Evolutionary conservation across 495 filamentous ascomycete species (phyloP), one percentile per base, ranked within the genome.

Genomic region (Viridothelium virens): DNA sequence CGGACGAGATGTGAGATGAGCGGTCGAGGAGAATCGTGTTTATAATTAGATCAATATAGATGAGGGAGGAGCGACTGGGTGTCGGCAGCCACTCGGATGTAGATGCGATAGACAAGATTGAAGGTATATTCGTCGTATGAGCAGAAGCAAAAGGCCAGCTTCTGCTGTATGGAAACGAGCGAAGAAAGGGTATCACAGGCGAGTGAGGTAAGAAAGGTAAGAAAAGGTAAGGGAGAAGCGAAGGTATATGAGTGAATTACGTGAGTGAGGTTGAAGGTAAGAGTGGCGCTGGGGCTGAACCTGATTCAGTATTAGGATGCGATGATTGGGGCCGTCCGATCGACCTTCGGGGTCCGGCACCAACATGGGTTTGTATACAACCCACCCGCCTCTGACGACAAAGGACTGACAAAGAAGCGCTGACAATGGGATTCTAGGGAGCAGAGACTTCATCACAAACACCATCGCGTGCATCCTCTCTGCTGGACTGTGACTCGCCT

Each of bases 101-200:
- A 59, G 53, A 18, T 36, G 14, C 4, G 5, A 59, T 36, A 59
- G 14, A 31, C 33, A 5, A 2, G 31, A 10, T 10, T 9, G 18
- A 36, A 36, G 53, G 9, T 34, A 36, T 11, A 36, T 59, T 34
- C 31, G 14, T 44, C 7, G 7, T 44, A 44, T 44, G 53, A 18
- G 25, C 53, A 59, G 53, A 59, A 36, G 53, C 53, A 59, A 59
- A 59, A 59, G 53, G 18, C 53, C 53, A 59, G 53, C 53, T 18
- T 36, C 53, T 59, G 53, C 53, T 59, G 18, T 10, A 34, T 34
- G 53, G 2, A 14, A 59, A 36, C 6, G 53, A 59, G 31, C 33
- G 18, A 18, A 59, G n/a, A 53, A 59, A 9, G 18, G 18, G 36
- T 11, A 18, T 11, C 18, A 7, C 11, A n/a, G 9, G 5, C n/a